phyloP scores from a whole-genome alignment of 805 yeast genomes.

The Grigorovia transvaalensis region DNA sequence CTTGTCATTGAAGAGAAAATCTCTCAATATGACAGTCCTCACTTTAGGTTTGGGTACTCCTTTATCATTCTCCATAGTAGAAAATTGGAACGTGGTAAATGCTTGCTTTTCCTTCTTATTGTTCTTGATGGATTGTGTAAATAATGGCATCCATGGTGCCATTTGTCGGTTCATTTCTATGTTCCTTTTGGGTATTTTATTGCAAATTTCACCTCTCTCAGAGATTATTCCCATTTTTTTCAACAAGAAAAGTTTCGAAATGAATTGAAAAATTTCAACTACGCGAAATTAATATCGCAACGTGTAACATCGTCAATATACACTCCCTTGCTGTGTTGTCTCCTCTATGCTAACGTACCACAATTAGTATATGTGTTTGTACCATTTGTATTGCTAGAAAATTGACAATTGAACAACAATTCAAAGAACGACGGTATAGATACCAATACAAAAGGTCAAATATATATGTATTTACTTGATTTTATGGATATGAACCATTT shows the following conservation, averaged over 20 bases:
- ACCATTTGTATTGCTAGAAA: conserved; percentile 55
- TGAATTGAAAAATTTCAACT: no score
- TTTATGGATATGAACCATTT: neutral
- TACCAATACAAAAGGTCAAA: no score
- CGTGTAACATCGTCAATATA: no score
- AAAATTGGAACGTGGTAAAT: conserved; percentile 54
- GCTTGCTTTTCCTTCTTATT: conserved; percentile 32
- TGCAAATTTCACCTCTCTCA: neutral
- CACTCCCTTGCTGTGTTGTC: no score
- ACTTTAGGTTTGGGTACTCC: conserved; percentile 42
- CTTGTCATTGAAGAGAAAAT: conserved; percentile 62
- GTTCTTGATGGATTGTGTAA: conserved; percentile 42
- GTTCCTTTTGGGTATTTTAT: no score
- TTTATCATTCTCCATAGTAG: conserved; percentile 40
- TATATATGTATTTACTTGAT: neutral
- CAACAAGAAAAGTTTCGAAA: neutral
- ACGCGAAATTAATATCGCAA: no score
- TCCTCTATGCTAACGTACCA: neutral
- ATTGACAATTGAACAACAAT: no score
- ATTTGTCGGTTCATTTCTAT: conserved; percentile 29
- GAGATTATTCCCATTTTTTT: neutral
- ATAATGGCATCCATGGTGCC: conserved; percentile 74
- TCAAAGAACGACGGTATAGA: no score
- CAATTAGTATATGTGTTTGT: conserved; percentile 61
- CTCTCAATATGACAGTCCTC: conserved; percentile 63